Percentiles rank a stretch among this genome's conserved stretches.
Conservation (phyloP, 441 rosid species). For the Metrosideros polymorpha region DNA sequence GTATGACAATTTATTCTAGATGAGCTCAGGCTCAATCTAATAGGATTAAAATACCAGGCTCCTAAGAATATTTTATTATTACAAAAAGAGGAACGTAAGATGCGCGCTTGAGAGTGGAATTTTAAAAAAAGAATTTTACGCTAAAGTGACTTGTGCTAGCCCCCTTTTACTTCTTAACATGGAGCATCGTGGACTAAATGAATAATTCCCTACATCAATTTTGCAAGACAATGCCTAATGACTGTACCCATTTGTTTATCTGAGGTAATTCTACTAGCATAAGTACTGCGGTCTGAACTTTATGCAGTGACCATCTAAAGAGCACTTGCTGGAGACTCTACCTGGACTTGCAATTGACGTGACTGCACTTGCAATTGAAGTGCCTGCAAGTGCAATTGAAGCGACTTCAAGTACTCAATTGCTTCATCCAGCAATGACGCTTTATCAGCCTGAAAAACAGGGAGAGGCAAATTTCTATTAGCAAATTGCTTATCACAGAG, state of each 20-base stretch:
- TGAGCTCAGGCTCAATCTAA: background rate
- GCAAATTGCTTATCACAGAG: background rate
- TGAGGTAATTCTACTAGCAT: background rate
- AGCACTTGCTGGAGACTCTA: background rate
- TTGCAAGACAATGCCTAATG: background rate
- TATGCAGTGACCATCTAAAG: background rate
- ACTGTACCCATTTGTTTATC: background rate
- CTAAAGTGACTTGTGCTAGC: background rate
- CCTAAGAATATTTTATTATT: background rate
- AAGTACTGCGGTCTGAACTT: background rate
- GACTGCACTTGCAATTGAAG: background rate
- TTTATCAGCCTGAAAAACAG: background rate
- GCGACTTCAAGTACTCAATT: background rate
- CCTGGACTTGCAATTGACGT: too few relatives aligned
- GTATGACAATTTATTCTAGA: background rate
- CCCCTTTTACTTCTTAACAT: background rate
- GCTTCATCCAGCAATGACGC: background rate
- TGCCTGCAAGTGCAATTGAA: background rate
- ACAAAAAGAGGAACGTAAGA: background rate
- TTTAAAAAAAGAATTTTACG: background rate
- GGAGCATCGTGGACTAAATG: background rate
- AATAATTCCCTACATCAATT: background rate
- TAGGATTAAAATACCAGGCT: background rate
- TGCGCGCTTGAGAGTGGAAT: background rate
- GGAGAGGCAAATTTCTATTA: background rate